phyloP scores from a whole-genome alignment of 306 rosid genomes.

The Mucuna pruriens region DNA sequence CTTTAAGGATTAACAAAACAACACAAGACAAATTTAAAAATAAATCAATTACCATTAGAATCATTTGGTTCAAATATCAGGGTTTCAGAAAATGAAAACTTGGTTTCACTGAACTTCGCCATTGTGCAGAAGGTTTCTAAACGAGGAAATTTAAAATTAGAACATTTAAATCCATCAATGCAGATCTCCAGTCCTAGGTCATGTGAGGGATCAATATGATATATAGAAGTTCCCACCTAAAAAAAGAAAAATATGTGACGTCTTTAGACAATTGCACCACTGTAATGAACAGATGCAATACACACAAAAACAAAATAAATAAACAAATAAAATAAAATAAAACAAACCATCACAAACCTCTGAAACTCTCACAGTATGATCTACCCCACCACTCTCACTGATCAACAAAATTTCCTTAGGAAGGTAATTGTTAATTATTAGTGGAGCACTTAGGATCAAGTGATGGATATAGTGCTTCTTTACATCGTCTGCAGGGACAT shows the following conservation, averaged over 20 bases:
- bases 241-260: conserved; percentile 37
- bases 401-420: conserved; percentile 70
- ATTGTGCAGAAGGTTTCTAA: conserved; percentile 72
- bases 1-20: conserved; percentile 16
- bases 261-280: conserved; percentile 8
- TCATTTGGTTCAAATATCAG: conserved; percentile 60
- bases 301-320: not conserved
- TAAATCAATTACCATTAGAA: conserved; percentile 51
- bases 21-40: conserved; percentile 16
- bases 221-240: conserved; percentile 78
- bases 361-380: conserved; percentile 60
- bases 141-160: conserved; percentile 77
- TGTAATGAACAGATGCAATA: conserved; percentile 6
- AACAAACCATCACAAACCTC: conserved; percentile 69
- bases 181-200: conserved; percentile 75
- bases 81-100: conserved; percentile 73
- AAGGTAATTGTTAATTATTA: conserved; percentile 76
- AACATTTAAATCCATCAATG: conserved; percentile 68
- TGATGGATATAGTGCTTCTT: conserved; percentile 70
- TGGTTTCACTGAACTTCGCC: conserved; percentile 77
- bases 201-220: conserved; percentile 92
- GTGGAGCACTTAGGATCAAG: conserved; percentile 77
- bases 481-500: conserved; percentile 46
- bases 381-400: conserved; percentile 79
- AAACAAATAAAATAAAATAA: not conserved